phyloP scores from a whole-genome alignment of 1,284 basidiomycete genomes.

The Somion occarium region DNA sequence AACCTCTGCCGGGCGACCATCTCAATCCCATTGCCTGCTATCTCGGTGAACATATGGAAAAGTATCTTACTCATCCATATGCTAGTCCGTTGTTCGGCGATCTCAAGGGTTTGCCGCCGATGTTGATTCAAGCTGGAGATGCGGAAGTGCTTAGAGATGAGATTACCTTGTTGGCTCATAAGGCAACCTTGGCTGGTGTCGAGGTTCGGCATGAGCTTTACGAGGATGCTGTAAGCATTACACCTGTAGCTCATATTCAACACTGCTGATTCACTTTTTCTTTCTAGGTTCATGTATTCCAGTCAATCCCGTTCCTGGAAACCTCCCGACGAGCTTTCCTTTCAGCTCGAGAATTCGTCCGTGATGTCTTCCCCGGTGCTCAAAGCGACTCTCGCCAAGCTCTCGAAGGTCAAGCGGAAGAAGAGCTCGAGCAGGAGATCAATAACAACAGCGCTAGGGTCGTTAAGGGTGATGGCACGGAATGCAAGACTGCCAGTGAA shows the following conservation, averaged over 20 bases:
- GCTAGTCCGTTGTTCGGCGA: constrained; percentile 95
- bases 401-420: constrained; percentile 52
- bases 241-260: not conserved
- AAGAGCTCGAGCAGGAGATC: constrained; percentile 59
- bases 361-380: constrained; percentile 47
- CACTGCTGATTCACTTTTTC: not conserved
- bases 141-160: constrained; percentile 94
- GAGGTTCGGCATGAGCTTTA: constrained; percentile 89
- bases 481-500: constrained; percentile 32
- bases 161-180: constrained; percentile 90
- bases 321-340: constrained; percentile 70
- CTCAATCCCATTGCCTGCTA: constrained; percentile 93
- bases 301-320: constrained; percentile 81
- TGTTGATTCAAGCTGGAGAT: constrained; percentile 92
- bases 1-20: constrained; percentile 74
- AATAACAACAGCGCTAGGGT: constrained; percentile 57
- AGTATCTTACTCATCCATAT: constrained; percentile 93
- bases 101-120: constrained; percentile 81
- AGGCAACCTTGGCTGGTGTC: constrained; percentile 86
- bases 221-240: constrained; percentile 87
- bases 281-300: constrained; percentile 83
- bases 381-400: constrained; percentile 43
- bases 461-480: constrained; percentile 63
- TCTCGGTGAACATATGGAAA: constrained; percentile 80
- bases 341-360: constrained; percentile 75